A percentile compares a stretch with the other conserved stretches of the same genome.
Conservation (phyloP, 768 basidiomycete species). For the Leccinum incarnatum region DNA sequence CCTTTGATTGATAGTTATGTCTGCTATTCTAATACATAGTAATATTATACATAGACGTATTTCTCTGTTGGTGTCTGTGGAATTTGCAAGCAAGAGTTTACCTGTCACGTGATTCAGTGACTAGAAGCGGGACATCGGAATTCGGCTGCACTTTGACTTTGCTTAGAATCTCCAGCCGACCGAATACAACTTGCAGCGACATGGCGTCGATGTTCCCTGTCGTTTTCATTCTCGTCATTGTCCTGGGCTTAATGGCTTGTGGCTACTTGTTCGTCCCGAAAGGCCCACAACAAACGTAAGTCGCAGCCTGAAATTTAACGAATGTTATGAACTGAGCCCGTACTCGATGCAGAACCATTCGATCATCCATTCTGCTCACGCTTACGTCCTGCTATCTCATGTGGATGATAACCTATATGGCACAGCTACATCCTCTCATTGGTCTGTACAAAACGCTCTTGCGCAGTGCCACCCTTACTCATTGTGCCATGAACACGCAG, state of each 20-base stretch:
- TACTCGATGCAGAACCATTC: slow-evolving; percentile 60
- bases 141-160: neutral
- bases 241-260: slow-evolving; percentile 59
- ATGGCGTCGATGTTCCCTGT: slow-evolving; percentile 77
- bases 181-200: slow-evolving; percentile 6
- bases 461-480: neutral
- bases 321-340: neutral
- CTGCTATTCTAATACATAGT: slow-evolving; percentile 1
- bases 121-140: neutral
- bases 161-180: neutral
- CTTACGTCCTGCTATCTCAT: slow-evolving; percentile 86
- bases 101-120: slow-evolving; percentile 6
- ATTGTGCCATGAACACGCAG: slow-evolving; percentile 6
- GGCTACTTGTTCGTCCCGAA: slow-evolving; percentile 75
- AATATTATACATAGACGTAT: slow-evolving; percentile 7
- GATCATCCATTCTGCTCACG: slow-evolving; percentile 75
- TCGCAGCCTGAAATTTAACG: slow-evolving; percentile 13
- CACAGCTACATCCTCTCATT: slow-evolving; percentile 89
- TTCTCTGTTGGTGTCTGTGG: neutral
- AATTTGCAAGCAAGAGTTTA: neutral
- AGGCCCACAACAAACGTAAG: slow-evolving; percentile 88
- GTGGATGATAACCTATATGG: slow-evolving; percentile 98
- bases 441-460: slow-evolving; percentile 44
- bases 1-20: slow-evolving; percentile 40
- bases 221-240: slow-evolving; percentile 61